Evolutionary conservation across 495 filamentous ascomycete species (phyloP), one percentile per base, ranked within the genome.

Genomic region (Xylaria telfairii): DNA sequence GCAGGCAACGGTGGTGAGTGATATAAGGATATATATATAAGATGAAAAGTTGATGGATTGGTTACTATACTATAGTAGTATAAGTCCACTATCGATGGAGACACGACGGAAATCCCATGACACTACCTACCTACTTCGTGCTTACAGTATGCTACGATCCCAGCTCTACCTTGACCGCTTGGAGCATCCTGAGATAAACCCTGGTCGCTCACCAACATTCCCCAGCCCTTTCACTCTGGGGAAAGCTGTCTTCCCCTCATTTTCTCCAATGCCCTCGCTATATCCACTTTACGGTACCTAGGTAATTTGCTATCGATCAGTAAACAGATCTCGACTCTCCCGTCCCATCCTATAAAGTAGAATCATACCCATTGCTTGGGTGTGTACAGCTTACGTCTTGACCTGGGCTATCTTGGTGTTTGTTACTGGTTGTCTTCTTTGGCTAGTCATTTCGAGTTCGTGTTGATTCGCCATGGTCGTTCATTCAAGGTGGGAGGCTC

Each of bases 401-500:
- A 15, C 32, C 19, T 37, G 2, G 12, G 3, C 3, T 37, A 28
- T 24, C 6, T 37, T 21, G 2, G 26, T 41, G 7, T 37, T 60
- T 28, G n/a, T 15, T 28, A n/a, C n/a, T n/a, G n/a, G 34, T 41
- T 8, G 30, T 62, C 59, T 42, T 42, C 37, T 59, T 53, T 26
- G 12, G 19, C 56, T 37, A n/a, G 32, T 59, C 19, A n/a, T 59
- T 34, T 13, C 28, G 1, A 51, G 9, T 65, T 30, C 19, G 12
- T 10, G 12, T 62, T 34, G 30, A 30, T 63, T 5, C 42, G 24
- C 15, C 7, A 85, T 85, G 83, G 72, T 75, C 7, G 79, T 85
- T 64, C 39, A 71, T 32, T 86, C 85, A 7, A 82, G 84, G 65
- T 87, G 83, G 83, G 64, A 66, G 37, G 69, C 76, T 37, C 77